Base-by-base conservation (phyloP, 75 land plant genomes). In the Cupressus sempervirens region DNA sequence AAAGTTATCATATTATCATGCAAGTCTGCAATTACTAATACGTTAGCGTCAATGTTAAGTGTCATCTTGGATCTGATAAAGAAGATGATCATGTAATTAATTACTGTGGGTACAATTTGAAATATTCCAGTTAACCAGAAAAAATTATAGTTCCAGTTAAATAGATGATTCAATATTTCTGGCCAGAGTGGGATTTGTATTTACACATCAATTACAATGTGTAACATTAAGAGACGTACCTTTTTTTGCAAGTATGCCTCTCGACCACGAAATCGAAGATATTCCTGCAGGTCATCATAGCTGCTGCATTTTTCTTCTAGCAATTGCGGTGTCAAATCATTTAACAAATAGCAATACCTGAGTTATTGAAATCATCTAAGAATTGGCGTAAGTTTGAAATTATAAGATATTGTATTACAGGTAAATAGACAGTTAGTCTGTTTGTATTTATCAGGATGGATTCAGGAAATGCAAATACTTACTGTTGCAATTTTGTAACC, bases 321-420 rank as follows among this genome's bases (percentile, higher is more conserved):
- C 79, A 92, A 73, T 83, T 92, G 95, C 46, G 94, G 91, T 45
- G 97, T 93, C 91, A 98, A 89, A 87, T 98, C 99, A 88, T 94
- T 91, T 80, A 98, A 84, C 74, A 98, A 70, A 86, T 95, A 98
- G 85, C 99, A 98, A 80, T 96, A 98, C 92, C 99, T 96, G 90
- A 74, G 86, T 48, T 65, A 82, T 82, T 15, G 26, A 82, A 30
- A 82, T 82, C 32, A 30, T 82, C 16, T 65, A 68, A 84, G 79
- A 10, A 75, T 82, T 35, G 53, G 36, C 76, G 30, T 32, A 30
- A 58, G 23, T 6, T 41, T 16, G 68, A 36, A 18, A 84, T 20
- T 16, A 8, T 1, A 79, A 52, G 3, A 32, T 53, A 18, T 36
- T 56, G 54, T 23, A 82, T 56, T 14, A 5, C 20, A 26, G 34